Conservation (phyloP, 768 basidiomycete species). For the Russula sp. region DNA sequence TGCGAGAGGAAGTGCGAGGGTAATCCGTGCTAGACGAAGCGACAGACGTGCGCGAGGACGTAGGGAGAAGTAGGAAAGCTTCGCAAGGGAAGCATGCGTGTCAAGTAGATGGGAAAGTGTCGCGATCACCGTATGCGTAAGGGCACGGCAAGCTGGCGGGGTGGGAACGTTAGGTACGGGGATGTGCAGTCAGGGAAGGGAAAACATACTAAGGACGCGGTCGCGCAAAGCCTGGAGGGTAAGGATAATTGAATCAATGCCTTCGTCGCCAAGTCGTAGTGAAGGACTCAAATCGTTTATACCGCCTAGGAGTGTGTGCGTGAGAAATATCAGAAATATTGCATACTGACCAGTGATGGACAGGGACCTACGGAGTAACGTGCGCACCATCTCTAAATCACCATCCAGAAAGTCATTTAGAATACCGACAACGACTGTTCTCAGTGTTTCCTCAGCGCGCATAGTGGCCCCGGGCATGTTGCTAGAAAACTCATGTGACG, state of each 20-base stretch:
- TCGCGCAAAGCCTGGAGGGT: conserved; percentile 69
- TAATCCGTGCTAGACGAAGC: conserved; percentile 73
- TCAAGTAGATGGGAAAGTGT: conserved; percentile 79
- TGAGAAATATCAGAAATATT: conserved; percentile 1
- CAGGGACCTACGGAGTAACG: conserved; percentile 58
- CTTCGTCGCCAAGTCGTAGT: conserved; percentile 72
- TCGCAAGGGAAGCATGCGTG: conserved; percentile 71
- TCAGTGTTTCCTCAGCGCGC: conserved; percentile 76
- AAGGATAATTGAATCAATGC: conserved; percentile 70
- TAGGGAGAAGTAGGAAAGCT: conserved; percentile 75
- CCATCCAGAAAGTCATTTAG: conserved; percentile 83
- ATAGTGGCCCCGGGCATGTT: conserved; percentile 51
- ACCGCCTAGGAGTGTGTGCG: conserved; percentile 47
- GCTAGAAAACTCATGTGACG: conserved; percentile 46
- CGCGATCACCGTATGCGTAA: conserved; percentile 67
- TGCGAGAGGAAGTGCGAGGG: conserved; percentile 68
- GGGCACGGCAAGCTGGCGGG: conserved; percentile 67
- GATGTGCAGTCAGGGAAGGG: not conserved
- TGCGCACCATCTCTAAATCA: conserved; percentile 80
- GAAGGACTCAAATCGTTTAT: conserved; percentile 79
- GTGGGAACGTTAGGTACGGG: conserved; percentile 6
- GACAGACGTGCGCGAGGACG: conserved; percentile 71
- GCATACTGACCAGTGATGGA: conserved; percentile 1
- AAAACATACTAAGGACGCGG: conserved; percentile 62
- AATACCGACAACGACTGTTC: conserved; percentile 67